Evolutionary conservation across 2,329 filamentous ascomycete genomes (phyloP), one percentile per base, ranked within the genome.

Genomic region (Trichoderma sp.): DNA sequence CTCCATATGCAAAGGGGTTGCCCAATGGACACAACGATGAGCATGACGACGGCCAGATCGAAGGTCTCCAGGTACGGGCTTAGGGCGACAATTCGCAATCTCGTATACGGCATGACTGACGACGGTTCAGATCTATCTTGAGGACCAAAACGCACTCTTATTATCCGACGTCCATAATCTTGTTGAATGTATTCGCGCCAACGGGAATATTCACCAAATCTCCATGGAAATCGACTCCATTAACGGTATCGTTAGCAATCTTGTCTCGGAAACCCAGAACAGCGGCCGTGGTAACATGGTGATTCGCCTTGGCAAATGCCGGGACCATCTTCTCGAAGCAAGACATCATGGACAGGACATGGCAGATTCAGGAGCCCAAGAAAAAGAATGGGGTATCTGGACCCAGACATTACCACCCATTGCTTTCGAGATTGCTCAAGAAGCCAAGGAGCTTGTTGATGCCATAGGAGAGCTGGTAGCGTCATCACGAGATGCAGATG

Each of bases 121-220:
- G 70, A 68, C 53, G 68, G 64, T 70, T 63, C 71, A 91, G 88
- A 87, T 92, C 70, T 94, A 93, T 76, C 87, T 96, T 43, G 92
- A 96, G 76, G 92, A 94, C 76, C 92, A 96, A 78, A 94, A 91
- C 13, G 91, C 92, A 62, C 83, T 89, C 3, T 85, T 97, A 70
- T 90, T 96, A 31, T 89, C 93, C 73, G 92, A 89, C 56, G 94
- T 96, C 72, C 92, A 96, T 79, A 87, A 89, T n/a, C 86, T 97
- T 8, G 92, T 96, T 58, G 86, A 87, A 66, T 88, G 88, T 35
- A 90, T 94, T 71, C 90, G 91, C 66, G 84, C 85, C 62, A 88
- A 91, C 72, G 87, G 87, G 35, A 82, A 85, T 33, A 86, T 91
- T 69, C 83, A 86, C 68, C 85, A 88, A 69, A 89, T 96, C 70